A percentile compares a stretch with the other conserved stretches of the same genome.
These are phyloP conservation scores for Hygrocybe coccinea DNA, from an alignment of 768 basidiomycete genomes.

Conservation along the genomic window DNA sequence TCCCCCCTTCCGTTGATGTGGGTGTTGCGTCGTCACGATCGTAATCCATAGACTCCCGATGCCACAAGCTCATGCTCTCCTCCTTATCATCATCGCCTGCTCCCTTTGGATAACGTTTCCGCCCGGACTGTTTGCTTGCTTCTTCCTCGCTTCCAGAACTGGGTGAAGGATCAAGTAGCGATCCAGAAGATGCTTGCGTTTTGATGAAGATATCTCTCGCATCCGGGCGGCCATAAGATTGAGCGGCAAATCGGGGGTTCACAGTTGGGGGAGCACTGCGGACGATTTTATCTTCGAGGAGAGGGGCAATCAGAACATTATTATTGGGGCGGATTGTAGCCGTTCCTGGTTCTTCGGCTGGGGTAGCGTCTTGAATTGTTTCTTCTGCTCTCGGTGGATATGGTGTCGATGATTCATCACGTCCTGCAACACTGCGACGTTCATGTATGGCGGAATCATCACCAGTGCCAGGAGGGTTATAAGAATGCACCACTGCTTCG, in stretches of 20 bases:
- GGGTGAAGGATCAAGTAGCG: not conserved
- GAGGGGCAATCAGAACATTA: constrained; percentile 26
- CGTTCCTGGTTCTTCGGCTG: not conserved
- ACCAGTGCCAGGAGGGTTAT: constrained; percentile 53
- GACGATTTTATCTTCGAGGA: constrained; percentile 35
- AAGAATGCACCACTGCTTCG: constrained; percentile 71
- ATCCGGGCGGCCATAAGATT: constrained; percentile 28
- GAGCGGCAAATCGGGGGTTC: constrained; percentile 29
- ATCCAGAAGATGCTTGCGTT: constrained; percentile 1
- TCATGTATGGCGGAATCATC: constrained; percentile 45
- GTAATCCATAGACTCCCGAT: constrained; percentile 10
- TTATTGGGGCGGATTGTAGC: not conserved
- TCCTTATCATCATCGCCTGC: constrained; percentile 52
- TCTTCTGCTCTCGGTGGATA: constrained; percentile 6
- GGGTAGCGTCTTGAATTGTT: constrained; percentile 4
- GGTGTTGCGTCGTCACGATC: constrained; percentile 1
- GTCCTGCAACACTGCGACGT: constrained; percentile 27
- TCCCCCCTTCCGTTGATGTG: constrained; percentile 1
- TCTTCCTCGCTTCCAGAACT: constrained; percentile 23
- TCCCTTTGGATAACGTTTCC: constrained; percentile 44
- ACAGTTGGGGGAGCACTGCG: constrained; percentile 47
- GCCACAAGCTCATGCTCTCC: constrained; percentile 57
- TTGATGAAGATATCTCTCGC: constrained; percentile 36
- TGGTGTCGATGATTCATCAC: not conserved
- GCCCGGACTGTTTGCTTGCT: constrained; percentile 28